phyloP scores from a whole-genome alignment of 805 yeast genomes.

The Lachancea lanzarotensis region DNA sequence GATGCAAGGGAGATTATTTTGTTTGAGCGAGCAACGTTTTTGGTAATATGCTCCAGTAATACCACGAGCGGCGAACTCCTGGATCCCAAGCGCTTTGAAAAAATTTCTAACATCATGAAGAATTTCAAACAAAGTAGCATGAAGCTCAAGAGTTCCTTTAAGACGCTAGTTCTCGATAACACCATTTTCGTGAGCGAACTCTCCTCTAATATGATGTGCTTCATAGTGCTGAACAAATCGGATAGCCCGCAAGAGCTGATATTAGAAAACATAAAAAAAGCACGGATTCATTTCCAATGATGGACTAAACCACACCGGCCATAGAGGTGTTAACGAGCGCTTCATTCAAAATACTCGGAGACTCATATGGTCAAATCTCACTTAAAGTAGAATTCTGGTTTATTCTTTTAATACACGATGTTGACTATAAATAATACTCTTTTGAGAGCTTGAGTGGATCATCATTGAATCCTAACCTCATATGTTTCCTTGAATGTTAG shows the following conservation, averaged over 20 bases:
- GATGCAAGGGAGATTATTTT: slow-evolving; percentile 86
- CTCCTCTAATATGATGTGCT: slow-evolving; percentile 55
- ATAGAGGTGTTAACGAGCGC: too few relatives aligned
- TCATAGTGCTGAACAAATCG: slow-evolving; percentile 47
- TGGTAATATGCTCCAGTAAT: slow-evolving; percentile 45
- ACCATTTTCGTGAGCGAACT: slow-evolving; percentile 46
- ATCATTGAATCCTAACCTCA: background rate
- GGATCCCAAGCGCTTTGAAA: slow-evolving; percentile 91
- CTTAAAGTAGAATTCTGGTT: background rate
- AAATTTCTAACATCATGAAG: slow-evolving; percentile 87
- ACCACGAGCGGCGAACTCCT: slow-evolving; percentile 31
- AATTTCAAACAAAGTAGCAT: slow-evolving; percentile 90
- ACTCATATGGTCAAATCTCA: too few relatives aligned
- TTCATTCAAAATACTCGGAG: too few relatives aligned
- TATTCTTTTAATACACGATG: slow-evolving; percentile 7
- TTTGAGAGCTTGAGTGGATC: background rate
- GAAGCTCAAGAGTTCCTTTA: slow-evolving; percentile 79
- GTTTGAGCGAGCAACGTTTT: slow-evolving; percentile 88
- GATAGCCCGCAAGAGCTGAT: slow-evolving; percentile 35
- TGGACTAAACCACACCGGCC: too few relatives aligned
- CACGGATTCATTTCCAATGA: slow-evolving; percentile 46
- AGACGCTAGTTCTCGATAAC: slow-evolving; percentile 64
- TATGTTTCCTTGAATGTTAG: slow-evolving; percentile 5
- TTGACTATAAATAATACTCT: slow-evolving; percentile 1
- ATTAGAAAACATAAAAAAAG: slow-evolving; percentile 51